Evolutionary conservation across 2,329 filamentous ascomycete genomes (phyloP).

Genomic region (Cordyceps tenuipes): DNA sequence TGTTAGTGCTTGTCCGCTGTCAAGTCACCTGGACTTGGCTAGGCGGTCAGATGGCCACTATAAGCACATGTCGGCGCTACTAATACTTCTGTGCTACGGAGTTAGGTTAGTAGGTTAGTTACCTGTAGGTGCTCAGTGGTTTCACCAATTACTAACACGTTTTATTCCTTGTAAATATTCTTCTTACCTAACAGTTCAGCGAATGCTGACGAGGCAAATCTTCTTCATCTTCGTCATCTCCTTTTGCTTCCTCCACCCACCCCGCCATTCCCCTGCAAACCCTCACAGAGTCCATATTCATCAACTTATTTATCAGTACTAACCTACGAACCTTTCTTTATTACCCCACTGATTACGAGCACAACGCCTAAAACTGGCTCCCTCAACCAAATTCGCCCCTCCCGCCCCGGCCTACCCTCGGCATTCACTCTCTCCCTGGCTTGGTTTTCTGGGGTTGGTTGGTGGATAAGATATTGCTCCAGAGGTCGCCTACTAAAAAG

Average conservation of each 20-base stretch:
- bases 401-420: background rate
- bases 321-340: too few species aligned
- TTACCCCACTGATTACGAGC: background rate
- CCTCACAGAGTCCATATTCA: background rate
- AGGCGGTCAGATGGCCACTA: slow-evolving; percentile 10
- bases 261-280: background rate
- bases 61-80: background rate
- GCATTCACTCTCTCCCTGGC: background rate
- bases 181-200: background rate
- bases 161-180: background rate
- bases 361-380: background rate
- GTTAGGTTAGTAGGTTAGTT: too few species aligned
- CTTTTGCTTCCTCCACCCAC: background rate
- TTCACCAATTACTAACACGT: background rate
- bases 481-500: too few species aligned
- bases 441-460: background rate
- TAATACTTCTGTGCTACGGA: background rate
- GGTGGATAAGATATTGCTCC: background rate
- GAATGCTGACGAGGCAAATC: background rate
- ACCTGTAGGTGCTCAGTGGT: background rate
- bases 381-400: background rate
- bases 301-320: too few species aligned
- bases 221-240: background rate
- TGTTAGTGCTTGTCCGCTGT: background rate
- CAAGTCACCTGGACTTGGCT: background rate